Base-by-base conservation (phyloP, 768 basidiomycete genomes). In the Amyloporia xantha region DNA sequence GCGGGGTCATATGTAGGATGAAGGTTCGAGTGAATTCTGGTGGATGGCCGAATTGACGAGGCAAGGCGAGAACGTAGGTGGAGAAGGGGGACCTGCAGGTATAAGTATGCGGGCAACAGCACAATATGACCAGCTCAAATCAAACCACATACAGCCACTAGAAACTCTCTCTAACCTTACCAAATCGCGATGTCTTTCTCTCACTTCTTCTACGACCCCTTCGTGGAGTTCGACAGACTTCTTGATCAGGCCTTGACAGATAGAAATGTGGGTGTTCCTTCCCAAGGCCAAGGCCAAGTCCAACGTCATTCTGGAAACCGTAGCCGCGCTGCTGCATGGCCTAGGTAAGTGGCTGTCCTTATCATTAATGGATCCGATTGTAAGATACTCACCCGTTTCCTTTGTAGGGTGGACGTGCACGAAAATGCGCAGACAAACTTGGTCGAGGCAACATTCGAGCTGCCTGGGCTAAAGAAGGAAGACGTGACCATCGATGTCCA, bases 381-480 rank as follows among this genome's bases (percentile, higher is more conserved):
- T 17, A 13, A 17, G 13, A 28, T 24, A 33, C 30, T 33, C 9
- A 33, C 15, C 15, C 30, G 9, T 15, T 33, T 7, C 30, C 26
- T 19, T 3, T 12, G 6, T 47, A 74, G 70, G 36, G 54, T 79
- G 67, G 71, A 81, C 54, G 48, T 81, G 2, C 66, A 72, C 46
- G 75, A 78, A 54, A 66, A 71, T 43, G 52, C 66, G 15, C 66
- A 69, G 1, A 58, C 58, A 12, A 71, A 72, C 52, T 48, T 54
- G 17, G 71, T 79, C 30, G 76, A 72, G 2, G 77, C 76, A 6
- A 70, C 71, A 3, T 77, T 82, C 49, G 81, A 81, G 56, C 61
- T 79, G 1, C 78, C 80, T 3, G 78, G 80, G 6, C 57, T 79
- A 46, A 74, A 68, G 49, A 73, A 76, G 46, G 71, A 75, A 35